Evolutionary conservation across 768 basidiomycete genomes (phyloP), one percentile per base, ranked within the genome.

Genomic region (Agrocybe praecox): DNA sequence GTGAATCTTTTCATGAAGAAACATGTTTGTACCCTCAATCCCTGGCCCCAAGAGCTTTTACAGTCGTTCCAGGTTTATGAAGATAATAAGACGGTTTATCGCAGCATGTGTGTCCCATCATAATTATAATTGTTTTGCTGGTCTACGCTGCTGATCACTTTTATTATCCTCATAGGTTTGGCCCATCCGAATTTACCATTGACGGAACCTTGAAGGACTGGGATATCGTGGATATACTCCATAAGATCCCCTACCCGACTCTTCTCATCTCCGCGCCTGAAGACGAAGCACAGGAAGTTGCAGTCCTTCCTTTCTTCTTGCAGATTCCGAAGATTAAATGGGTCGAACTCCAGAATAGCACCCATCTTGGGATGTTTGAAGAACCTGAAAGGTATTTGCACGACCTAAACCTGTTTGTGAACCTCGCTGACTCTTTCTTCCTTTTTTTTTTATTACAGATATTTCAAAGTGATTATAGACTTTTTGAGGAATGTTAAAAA

Each of bases 131-230:
- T 40, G n/a, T 34, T 7, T 7, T 15, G 33, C 33, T 7, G 12
- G 36, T 14, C n/a, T n/a, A 29, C 17, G n/a, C 17, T 15, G 21
- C 18, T n/a, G 49, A 15, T 22, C 19, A 12, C 32, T 46, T 18
- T 29, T 23, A 10, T 5, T 10, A 1, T 34, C 36, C 36, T 40
- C 9, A 19, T 50, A 78, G 78, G 70, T 60, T 69, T 8, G 74
- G 77, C 11, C 71, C 73, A 6, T 72, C 70, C 43, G 69, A 71
- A 24, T 79, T 77, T 53, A 49, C 65, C 34, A 62, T 76, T 2
- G 53, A 49, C 15, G 69, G 67, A 14, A 59, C 57, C 15, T 43
- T 70, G 18, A 63, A 62, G 40, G 49, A 53, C 11, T 68, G 66
- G 66, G 54, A 58, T 11, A 62, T 71, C 24, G 56, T 65, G n/a